These are phyloP conservation scores for Dentipellis sp. DNA, from an alignment of 768 basidiomycete species.

Conservation along the genomic window DNA sequence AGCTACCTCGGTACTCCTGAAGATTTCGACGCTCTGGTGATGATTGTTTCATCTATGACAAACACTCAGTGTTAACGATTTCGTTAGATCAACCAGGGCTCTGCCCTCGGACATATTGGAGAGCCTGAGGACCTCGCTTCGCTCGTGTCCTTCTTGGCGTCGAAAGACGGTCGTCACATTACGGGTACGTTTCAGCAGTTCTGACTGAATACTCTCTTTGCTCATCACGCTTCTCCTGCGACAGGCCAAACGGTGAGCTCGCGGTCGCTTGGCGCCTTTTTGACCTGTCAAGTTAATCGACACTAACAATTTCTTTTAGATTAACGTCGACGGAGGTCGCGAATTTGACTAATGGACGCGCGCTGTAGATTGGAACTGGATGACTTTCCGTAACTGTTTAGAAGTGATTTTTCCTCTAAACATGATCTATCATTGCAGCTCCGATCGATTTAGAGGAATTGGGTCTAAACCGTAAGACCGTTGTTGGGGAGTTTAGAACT, in stretches of 20 bases:
- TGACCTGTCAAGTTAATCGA: not conserved
- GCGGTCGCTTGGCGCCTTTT: not conserved
- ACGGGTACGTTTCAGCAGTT: not conserved
- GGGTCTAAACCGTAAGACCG: no score
- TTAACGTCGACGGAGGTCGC: not conserved
- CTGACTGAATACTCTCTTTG: not conserved
- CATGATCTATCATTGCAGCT: no score
- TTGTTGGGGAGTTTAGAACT: no score
- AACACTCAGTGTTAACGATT: not conserved
- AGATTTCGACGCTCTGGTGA: not conserved
- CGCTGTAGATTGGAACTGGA: no score
- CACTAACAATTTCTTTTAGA: not conserved
- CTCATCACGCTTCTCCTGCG: not conserved
- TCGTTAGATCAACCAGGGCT: not conserved
- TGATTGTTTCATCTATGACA: not conserved
- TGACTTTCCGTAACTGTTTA: no score
- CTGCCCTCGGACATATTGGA: not conserved
- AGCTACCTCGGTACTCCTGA: not conserved
- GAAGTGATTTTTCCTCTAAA: no score
- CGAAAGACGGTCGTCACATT: not conserved
- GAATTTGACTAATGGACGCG: not conserved
- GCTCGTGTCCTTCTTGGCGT: not conserved
- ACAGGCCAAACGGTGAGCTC: not conserved
- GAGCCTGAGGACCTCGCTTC: not conserved
- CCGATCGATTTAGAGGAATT: no score